Evolutionary conservation across 2,329 filamentous ascomycete species (phyloP), one percentile per base, ranked within the genome.

Genomic region (Aspergillus ochraceoroseus): DNA sequence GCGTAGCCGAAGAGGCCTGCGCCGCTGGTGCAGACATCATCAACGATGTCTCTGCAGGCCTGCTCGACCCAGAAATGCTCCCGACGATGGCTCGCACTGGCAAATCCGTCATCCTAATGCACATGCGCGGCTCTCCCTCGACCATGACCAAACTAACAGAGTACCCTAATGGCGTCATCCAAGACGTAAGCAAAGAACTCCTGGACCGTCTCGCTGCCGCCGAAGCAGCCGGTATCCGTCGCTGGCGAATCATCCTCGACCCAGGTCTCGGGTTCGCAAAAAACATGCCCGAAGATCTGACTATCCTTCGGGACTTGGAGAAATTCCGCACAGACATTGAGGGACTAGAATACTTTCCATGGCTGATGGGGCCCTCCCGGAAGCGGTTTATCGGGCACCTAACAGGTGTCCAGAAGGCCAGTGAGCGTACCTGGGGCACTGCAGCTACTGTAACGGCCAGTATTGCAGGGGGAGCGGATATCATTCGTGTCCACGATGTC

Each of bases 251-350:
- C 49, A 81, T 96, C 22, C 78, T 96, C 1, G 92, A 98, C 61
- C 92, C 92, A 0, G 92, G 92, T 0, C 77, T 98, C 20, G 92
- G 92, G 0, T 98, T 98, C 60, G 88, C 92, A 41, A 98, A 98
- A 70, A 82, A 79, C 0, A 72, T 75, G 38, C 72, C 75, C 27
- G 87, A 95, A 62, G 95, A 95, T 63, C 68, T 95, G 2, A 80
- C 87, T 53, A 68, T 98, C 2, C 69, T 98, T 22, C 73, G 85
- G 6, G 67, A 77, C 1, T 65, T 94, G 20, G 71, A 73, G 6
- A 76, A 80, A 49, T 67, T 94, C 48, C 73, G 82, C 18, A 52
- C 38, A 0, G 48, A 38, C 1, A 37, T 55, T 12, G 47, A 57
- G 11, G 63, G 59, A 0, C 44, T 68, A 8, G 66, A 69, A 29